Evolutionary conservation across 208 protist genomes (phyloP), one percentile per base, ranked within the genome.

Genomic region (Crithidia thermophila): DNA sequence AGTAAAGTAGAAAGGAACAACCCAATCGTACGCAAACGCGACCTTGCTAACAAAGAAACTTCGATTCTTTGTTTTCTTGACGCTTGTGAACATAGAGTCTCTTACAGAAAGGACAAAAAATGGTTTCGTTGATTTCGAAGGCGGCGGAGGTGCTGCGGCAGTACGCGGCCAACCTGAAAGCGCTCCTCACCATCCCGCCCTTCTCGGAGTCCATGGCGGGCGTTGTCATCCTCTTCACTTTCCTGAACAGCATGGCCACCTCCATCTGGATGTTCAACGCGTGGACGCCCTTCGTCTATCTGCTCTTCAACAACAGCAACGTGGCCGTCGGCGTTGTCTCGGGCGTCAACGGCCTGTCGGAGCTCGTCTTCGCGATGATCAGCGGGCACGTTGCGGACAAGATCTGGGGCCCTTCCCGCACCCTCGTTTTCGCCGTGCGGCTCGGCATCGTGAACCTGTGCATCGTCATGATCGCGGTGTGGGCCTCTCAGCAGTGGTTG

Each of bases 261-360:
- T 91, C 85, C 36, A 81, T 91, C 37, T 91, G 85, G 83, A 87
- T 87, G 79, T 85, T 75, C 58, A 87, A 87, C 68, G 79, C 81
- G 18, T 91, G 85, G 83, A 74, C 82, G 23, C 85, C 85, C 20
- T 88, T 84, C 34, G 77, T 91, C 23, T 91, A 75, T 56, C 56
- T 72, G 11, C 30, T 75, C 36, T 88, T 88, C 61, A 69, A 74
- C 42, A 49, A 67, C 27, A 87, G 82, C 53, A 91, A 91, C 69
- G 13, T 79, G n/a, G 65, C 75, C 18, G 85, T 91, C 52, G 85
- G 85, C 27, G 59, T 88, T 20, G 82, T 91, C 64, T 62, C 82
- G 6, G 85, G 76, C 43, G 69, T 86, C 30, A 87, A 91, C 71
- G 85, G 85, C 25, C 25, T 80, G 16, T 80, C 77, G 61, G 76